Base-by-base conservation (phyloP, 495 filamentous ascomycete species). In the Pyrenula aspistea region DNA sequence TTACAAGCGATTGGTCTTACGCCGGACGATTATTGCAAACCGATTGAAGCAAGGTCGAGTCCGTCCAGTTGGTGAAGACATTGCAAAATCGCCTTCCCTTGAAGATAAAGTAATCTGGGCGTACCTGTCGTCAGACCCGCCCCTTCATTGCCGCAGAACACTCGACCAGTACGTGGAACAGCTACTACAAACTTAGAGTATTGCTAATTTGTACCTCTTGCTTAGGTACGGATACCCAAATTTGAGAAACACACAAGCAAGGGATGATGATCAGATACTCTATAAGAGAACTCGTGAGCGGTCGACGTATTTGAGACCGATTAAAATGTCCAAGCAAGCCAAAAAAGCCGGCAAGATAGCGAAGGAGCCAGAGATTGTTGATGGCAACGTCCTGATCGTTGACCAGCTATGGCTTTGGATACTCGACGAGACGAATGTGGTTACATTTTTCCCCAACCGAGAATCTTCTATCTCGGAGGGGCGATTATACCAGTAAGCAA, bases 391-490 rank as follows among this genome's bases (percentile, higher is more conserved):
- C 15, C 68, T 86, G 12, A 86, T 86, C 83, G 82, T 87, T 8
- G 83, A 86, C 58, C 82, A 86, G 57, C 68, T 87, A 2, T 86
- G 83, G 84, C 64, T 86, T 0, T 87, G 82, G 81, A 78, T 83
- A 12, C 75, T 85, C 3, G 76, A 85, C 56, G 71, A 72, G 22
- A 81, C 79, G 72, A 82, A 77, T 1, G 60, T 84, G 25, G 68
- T 77, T 10, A 83, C 82, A 0, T 84, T 83, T 63, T 84, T 84
- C 57, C 77, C 81, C 0, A 67, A 68, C 15, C 70, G 71, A 50
- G 67, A 73, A 49, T 64, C 69, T 2, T 71, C 67, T 1, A 74
- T 66, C 0, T 70, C 68, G 1, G 80, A 83, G 55, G 81, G 76
- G 0, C 80, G 78, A 12, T 60, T 83, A 0, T 84, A 81, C 56